Base-by-base conservation (phyloP, 2,329 filamentous ascomycete species). In the Leptographium flavum region DNA sequence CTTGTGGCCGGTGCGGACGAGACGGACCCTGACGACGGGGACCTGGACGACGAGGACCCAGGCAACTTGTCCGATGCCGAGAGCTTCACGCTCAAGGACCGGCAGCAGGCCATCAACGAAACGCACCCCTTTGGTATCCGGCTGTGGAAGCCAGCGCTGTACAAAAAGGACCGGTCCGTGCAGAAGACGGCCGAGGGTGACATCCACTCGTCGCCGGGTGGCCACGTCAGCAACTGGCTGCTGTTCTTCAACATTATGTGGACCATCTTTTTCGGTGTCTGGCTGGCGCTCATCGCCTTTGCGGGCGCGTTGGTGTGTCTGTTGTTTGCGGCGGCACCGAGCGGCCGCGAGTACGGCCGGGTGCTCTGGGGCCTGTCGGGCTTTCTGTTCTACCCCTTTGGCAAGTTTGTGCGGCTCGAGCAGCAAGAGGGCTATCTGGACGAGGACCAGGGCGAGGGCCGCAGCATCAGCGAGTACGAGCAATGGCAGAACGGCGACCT, bases 71-170 rank as follows among this genome's bases (percentile, higher is more conserved):
- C 90, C 61, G 92, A 96, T 55, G 84, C 92, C 1, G 92, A 95
- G 65, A 96, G 90, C 66, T 98, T 98, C 60, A 98, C 92, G 0
- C 74, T 98, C 55, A 94, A 93, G 62, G 92, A 98, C 62, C 79
- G 92, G 46, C 92, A 98, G 64, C 81, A 94, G 60, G 92, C 92
- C 52, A 98, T 98, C 70, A 98, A 98, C 65, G 83, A 94, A 61
- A 98, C 92, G 1, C 92, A 98, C 69, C 92, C 92, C 1, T 98
- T 98, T 56, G 92, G 92, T 70, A 96, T 98, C 59, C 81, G 93
- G 60, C 86, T 98, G 51, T 98, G 92, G 92, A 98, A 98, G 63
- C 92, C 92, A 37, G 93, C 92, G 1, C 63, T 98, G 51, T 98
- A 98, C 73, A 98, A 98, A 66, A 98, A 98, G 63, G 81, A 83